phyloP scores from a whole-genome alignment of 345 rosid genomes.

The Hibiscus syriacus region DNA sequence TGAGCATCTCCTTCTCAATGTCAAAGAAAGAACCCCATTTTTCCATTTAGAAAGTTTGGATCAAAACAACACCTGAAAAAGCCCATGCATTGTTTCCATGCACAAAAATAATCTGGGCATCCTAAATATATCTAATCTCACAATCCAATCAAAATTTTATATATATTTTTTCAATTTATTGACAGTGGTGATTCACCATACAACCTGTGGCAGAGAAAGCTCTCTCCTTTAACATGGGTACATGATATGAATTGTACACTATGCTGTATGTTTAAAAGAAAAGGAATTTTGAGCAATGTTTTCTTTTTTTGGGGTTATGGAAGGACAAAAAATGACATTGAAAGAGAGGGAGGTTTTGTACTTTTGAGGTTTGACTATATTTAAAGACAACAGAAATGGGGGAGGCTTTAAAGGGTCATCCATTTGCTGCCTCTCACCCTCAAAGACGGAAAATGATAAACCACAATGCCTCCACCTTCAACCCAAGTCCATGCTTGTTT shows the following conservation, averaged over 20 bases:
- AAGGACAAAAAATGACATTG: neutral
- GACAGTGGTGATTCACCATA: no score
- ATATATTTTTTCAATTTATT: neutral
- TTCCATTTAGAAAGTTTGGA: neutral
- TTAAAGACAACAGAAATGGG: neutral
- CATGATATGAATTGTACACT: neutral
- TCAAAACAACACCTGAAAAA: neutral
- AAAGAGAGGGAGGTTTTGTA: neutral
- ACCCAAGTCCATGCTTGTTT: no score
- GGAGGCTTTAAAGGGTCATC: neutral
- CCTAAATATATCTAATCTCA: neutral
- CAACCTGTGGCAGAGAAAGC: constrained; percentile 10
- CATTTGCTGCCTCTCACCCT: neutral
- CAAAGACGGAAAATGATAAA: no score
- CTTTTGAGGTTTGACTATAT: neutral
- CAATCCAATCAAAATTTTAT: neutral
- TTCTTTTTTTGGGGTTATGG: neutral
- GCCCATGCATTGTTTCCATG: neutral
- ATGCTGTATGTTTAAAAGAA: neutral
- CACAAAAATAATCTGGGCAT: neutral
- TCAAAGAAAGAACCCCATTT: neutral
- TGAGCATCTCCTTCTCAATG: neutral
- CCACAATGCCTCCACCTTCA: no score
- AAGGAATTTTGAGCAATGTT: no score
- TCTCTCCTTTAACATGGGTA: neutral